Base-by-base conservation (phyloP, 2,329 filamentous ascomycete species). In the Trichoderma sp. region DNA sequence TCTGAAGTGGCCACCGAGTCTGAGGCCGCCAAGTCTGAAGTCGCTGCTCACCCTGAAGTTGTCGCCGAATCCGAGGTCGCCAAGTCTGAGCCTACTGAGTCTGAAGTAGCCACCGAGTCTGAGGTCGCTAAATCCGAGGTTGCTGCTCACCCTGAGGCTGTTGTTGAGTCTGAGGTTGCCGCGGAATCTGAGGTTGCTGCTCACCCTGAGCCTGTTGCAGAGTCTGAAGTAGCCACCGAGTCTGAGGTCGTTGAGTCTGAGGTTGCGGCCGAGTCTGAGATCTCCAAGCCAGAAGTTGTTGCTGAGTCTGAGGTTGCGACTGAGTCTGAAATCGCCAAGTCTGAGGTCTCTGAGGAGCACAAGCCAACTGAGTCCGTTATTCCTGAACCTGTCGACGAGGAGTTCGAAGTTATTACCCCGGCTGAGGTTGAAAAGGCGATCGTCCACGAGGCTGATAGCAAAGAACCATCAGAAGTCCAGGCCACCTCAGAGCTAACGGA, bases 51-150 rank as follows among this genome's bases (percentile, higher is more conserved):
- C 29, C 65, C 72, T 38, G 60, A 33, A 14, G 35, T 50, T n/a
- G 68, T 27, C 35, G 41, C 72, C n/a, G 63, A 69, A 4, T 62
- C 66, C 16, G 64, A 75, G 11, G 31, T 68, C 71, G 74, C 77
- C 14, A 11, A 60, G 12, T 56, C 62, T 29, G 71, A 74, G 64
- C 74, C 29, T 75, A 75, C 29, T 21, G 18, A 79, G 65, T 78
- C 81, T 65, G 79, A 77, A 24, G 50, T 74, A 9, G 71, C 50
- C 33, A 77, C 27, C 18, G 21, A 68, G 5, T 21, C 24, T 6
- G 78, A 68, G 12, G 59, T 72, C 18, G 56, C 45, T n/a, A 77
- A 79, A 71, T 75, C 77, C n/a, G 29, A 73, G 53, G 33, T 50
- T 24, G 64, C 72, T 38, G 74, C 77, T 59, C 79, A 79, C 50